Evolutionary conservation across 2,329 filamentous ascomycete genomes (phyloP), one percentile per base, ranked within the genome.

Genomic region (Clathrospora elynae): DNA sequence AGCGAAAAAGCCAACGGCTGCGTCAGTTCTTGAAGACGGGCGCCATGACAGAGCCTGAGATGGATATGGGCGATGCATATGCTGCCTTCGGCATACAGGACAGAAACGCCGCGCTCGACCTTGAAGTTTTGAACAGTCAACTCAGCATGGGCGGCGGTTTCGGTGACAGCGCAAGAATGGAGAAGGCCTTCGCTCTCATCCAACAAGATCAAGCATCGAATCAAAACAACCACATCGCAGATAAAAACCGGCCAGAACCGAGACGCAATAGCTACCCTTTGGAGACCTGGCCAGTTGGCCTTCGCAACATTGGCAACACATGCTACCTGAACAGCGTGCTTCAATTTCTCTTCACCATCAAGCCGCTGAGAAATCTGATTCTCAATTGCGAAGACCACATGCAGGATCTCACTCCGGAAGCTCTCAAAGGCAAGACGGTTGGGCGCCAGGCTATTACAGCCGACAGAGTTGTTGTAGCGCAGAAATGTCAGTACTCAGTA

Each of bases 271-370:
- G 51, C 29, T 61, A 68, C 41, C 64, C 68, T 58, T 46, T 68
- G 72, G 32, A 75, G 2, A 51, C 81, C 19, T 84, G 88, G 68
- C 93, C 93, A 0, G 88, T 95, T 14, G 93, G 93, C 0, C 78
- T 97, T 5, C 81, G 85, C 51, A 99, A 97, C 58, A 95, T 97
- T 43, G 91, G 93, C 46, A 99, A 99, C 62, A 99, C 95, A 0
- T 99, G 93, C 68, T 99, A 99, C 62, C 78, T 99, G 40, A 99
- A 99, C 75, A 97, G 92, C 71, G 80, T 99, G 34, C 77, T 99
- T 7, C 93, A 99, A 61, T 97, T 95, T 65, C 87, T 96, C 55
- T 96, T 95, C 67, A 95, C 91, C 0, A 82, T 97, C 41, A 86
- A 84, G 49, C 84, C 88, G 2, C 77, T 97, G 19, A 83, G 92